A percentile compares a stretch with the other conserved stretches of the same genome.
Evolutionary conservation across 2,329 filamentous ascomycete genomes (phyloP).

Genomic region (Penicillium oxalicum): DNA sequence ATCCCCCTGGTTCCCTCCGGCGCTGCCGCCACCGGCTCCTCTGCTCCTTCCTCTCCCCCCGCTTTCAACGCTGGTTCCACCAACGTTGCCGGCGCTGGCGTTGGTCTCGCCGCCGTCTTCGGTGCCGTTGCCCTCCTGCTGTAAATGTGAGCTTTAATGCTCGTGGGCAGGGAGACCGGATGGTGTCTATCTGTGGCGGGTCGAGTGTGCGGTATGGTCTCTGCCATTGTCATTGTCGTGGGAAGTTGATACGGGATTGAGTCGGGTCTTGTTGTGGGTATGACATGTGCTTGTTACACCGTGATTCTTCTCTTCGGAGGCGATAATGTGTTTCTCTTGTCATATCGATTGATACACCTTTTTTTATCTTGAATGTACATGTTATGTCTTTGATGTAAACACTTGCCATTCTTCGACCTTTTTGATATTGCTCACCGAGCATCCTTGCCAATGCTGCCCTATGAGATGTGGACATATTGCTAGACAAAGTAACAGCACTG

Average conservation of each 20-base stretch:
- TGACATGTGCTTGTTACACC: no score
- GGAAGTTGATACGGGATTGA: no score
- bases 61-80: slow-evolving; percentile 48
- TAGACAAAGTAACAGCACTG: no score
- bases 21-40: slow-evolving; percentile 10
- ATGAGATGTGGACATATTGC: no score
- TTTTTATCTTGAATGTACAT: slow-evolving; percentile 14
- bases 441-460: no score
- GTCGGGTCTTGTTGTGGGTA: no score
- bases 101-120: slow-evolving; percentile 48
- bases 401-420: no score
- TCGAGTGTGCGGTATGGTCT: neutral
- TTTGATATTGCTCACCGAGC: no score
- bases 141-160: slow-evolving; percentile 26
- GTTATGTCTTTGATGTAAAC: slow-evolving; percentile 7
- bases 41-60: slow-evolving; percentile 16
- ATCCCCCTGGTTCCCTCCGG: slow-evolving; percentile 19
- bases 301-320: neutral
- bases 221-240: no score
- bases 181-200: neutral
- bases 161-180: neutral
- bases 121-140: slow-evolving; percentile 46
- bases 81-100: slow-evolving; percentile 45
- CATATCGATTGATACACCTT: neutral
- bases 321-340: slow-evolving; percentile 3